A percentile compares a stretch with the other conserved stretches of the same genome.
Evolutionary conservation across 2,329 filamentous ascomycete species (phyloP).

Genomic region (Fusarium phyllophilum): DNA sequence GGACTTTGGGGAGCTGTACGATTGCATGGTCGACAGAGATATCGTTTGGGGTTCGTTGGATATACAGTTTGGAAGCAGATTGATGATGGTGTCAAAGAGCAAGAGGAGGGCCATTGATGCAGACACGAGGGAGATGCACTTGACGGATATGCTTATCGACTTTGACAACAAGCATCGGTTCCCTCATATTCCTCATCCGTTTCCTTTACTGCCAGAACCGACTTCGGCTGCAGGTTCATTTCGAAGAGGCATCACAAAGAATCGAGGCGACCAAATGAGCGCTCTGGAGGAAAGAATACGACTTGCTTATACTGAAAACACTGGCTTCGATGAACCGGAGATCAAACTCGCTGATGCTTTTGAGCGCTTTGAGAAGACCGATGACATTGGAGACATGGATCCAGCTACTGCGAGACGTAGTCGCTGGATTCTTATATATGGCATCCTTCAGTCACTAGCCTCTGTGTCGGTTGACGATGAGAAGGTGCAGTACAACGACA

Average conservation of each 20-base stretch:
- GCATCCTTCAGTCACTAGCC: constrained; percentile 68
- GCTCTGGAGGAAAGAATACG: constrained; percentile 61
- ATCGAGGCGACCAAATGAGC: constrained; percentile 22
- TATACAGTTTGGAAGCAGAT: constrained; percentile 69
- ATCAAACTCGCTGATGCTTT: constrained; percentile 67
- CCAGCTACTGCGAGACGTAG: constrained; percentile 66
- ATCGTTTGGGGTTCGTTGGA: constrained; percentile 73
- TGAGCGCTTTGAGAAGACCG: constrained; percentile 65
- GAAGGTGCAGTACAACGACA: constrained; percentile 61
- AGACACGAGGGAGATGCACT: constrained; percentile 64
- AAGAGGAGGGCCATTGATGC: constrained; percentile 59
- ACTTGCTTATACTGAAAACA: constrained; percentile 68
- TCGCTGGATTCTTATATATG: constrained; percentile 71
- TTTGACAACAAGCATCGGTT: constrained; percentile 72
- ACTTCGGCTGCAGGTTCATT: constrained; percentile 49
- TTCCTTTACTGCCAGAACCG: constrained; percentile 70
- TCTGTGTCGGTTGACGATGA: constrained; percentile 68
- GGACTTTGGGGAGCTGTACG: constrained; percentile 76
- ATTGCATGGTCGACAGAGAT: constrained; percentile 75
- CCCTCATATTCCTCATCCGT: constrained; percentile 74
- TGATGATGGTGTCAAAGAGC: constrained; percentile 67
- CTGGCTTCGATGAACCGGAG: constrained; percentile 67
- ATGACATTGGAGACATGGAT: constrained; percentile 61
- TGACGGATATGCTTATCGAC: constrained; percentile 73
- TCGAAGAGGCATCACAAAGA: constrained; percentile 47